These are phyloP conservation scores for Trichoderma koningiopsis DNA, from an alignment of 2,329 filamentous ascomycete species.

Conservation along the genomic window DNA sequence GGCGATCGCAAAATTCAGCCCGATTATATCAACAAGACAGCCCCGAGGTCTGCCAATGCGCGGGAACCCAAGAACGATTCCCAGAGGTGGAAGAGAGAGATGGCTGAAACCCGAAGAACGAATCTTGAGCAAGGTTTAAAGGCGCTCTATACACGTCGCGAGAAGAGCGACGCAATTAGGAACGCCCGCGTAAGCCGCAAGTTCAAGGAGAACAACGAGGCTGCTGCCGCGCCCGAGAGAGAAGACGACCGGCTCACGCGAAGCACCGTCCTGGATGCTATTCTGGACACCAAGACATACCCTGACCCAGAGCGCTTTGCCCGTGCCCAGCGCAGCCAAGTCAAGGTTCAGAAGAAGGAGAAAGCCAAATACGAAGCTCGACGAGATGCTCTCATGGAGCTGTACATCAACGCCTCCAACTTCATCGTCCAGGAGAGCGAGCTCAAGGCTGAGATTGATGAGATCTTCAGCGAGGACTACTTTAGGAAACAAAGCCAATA, in stretches of 20 bases:
- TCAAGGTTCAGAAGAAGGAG: conserved; percentile 47
- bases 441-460: conserved; percentile 72
- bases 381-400: conserved; percentile 73
- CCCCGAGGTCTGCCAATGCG: conserved; percentile 54
- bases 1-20: conserved; percentile 62
- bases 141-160: conserved; percentile 69
- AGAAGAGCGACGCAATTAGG: conserved; percentile 42
- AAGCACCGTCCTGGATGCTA: conserved; percentile 60
- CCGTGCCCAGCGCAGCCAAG: conserved; percentile 51
- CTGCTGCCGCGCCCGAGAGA: conserved; percentile 65
- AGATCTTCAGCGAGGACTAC: conserved; percentile 69
- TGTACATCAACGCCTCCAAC: conserved; percentile 84
- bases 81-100: conserved; percentile 67
- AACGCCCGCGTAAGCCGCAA: conserved; percentile 47
- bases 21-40: conserved; percentile 63
- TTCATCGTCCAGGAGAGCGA: conserved; percentile 86
- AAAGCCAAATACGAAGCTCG: conserved; percentile 58
- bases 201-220: conserved; percentile 49
- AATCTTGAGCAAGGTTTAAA: conserved; percentile 73
- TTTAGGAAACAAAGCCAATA: conserved; percentile 46
- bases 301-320: conserved; percentile 65
- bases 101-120: conserved; percentile 71
- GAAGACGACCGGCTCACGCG: conserved; percentile 78
- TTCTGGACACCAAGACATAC: conserved; percentile 52
- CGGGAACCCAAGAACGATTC: conserved; percentile 41